Evolutionary conservation across 2,329 filamentous ascomycete genomes (phyloP), one percentile per base, ranked within the genome.

Genomic region (Botrytis tulipae): DNA sequence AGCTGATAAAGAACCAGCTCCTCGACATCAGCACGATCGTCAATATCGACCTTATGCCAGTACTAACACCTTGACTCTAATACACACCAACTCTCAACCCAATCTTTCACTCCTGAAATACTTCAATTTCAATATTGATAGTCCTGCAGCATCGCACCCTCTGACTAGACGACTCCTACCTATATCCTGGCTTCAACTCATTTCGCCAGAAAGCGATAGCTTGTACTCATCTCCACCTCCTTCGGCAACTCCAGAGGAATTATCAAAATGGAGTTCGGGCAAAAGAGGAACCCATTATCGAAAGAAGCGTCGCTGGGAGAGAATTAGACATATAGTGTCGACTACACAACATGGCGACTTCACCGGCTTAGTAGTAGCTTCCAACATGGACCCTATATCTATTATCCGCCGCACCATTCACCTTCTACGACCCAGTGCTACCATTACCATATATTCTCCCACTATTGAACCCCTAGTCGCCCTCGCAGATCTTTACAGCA

Each of bases 101-200:
- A 98, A 98, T 81, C 89, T 98, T 74, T 91, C 91, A 29, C 88
- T 96, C 67, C 87, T 99, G 32, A 93, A 93, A 81, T 97, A 97
- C 85, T 98, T 97, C 83, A 90, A 90, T 82, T 98, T 91, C 83
- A 94, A 97, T 82, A 85, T 87, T 77, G 87, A 88, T 74, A 89
- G 89, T 75, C 89, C 75, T 9, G 59, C 63, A 42, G 57, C 71
- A 25, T 71, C 74, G 42, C 96, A 98, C 80, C 95, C 96, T 0
- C 89, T 99, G 18, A 88, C 92, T 82, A 91, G 88, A 25, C 91
- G 96, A 80, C 89, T 99, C 70, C 91, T 95, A 79, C 89, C 92
- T 8, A 85, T 98, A 44, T 95, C 93, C 42, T 99, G 95, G 95
- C 88, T 99, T 3, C 95, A 98, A 82, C 89, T 99, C 8, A 84